Percentiles rank a stretch among this genome's conserved stretches.
Conservation (phyloP, 768 basidiomycete genomes). For the Mycena chlorophos region DNA sequence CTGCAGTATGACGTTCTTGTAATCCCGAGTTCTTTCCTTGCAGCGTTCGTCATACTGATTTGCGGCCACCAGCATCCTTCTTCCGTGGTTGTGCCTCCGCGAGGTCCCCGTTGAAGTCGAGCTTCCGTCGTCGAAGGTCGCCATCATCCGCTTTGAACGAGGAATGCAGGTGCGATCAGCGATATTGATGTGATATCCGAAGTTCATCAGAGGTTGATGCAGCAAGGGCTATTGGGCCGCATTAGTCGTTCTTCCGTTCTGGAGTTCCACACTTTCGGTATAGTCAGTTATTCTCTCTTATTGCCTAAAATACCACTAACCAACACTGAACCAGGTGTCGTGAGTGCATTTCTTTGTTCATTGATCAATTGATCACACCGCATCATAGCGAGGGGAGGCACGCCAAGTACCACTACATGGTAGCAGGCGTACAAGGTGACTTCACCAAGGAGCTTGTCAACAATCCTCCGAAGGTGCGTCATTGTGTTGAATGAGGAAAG, state of each 20-base stretch:
- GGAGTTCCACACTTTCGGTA: conserved; percentile 85
- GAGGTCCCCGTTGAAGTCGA: conserved; percentile 75
- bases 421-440: conserved; percentile 78
- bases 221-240: conserved; percentile 74
- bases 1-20: conserved; percentile 74
- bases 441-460: conserved; percentile 73
- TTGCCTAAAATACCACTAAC: neutral
- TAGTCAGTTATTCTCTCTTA: conserved; percentile 28
- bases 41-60: conserved; percentile 1
- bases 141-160: conserved; percentile 74
- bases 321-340: conserved; percentile 42
- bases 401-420: conserved; percentile 78
- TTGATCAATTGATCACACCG: conserved; percentile 6
- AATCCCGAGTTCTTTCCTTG: conserved; percentile 26
- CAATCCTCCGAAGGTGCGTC: conserved; percentile 50
- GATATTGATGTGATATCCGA: neutral
- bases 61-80: conserved; percentile 49
- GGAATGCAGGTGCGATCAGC: conserved; percentile 50
- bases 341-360: conserved; percentile 32
- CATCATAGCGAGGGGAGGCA: conserved; percentile 64
- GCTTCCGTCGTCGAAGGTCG: conserved; percentile 76
- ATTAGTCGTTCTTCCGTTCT: conserved; percentile 71
- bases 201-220: conserved; percentile 28
- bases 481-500: neutral
- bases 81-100: conserved; percentile 77